Conservation (phyloP, 805 yeast species). For the Cyberlindnera amylophila region DNA sequence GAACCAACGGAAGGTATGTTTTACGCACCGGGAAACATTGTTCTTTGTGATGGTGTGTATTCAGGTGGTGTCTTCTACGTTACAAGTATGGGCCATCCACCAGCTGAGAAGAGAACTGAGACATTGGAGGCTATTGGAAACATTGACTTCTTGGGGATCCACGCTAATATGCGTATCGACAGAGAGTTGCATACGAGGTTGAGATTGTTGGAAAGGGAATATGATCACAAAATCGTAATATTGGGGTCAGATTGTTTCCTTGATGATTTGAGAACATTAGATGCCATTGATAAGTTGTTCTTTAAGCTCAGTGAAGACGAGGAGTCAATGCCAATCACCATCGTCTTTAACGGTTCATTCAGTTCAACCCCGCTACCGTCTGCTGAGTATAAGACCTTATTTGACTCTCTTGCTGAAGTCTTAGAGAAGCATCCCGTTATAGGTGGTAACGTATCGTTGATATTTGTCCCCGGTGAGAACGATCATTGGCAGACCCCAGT, state of each 20-base stretch:
- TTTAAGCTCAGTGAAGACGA: conserved; percentile 47
- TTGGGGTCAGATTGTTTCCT: conserved; percentile 74
- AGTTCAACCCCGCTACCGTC: conserved; percentile 59
- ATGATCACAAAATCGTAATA: conserved; percentile 59
- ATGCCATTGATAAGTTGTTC: conserved; percentile 65
- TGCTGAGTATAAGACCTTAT: conserved; percentile 56
- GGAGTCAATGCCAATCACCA: conserved; percentile 52
- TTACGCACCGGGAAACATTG: conserved; percentile 70
- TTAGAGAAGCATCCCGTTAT: conserved; percentile 57
- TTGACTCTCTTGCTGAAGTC: conserved; percentile 69
- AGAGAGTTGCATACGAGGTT: conserved; percentile 52
- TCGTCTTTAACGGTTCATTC: conserved; percentile 85
- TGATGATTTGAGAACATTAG: conserved; percentile 55
- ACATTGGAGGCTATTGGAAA: conserved; percentile 74
- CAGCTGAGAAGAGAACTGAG: conserved; percentile 68
- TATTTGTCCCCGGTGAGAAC: conserved; percentile 83
- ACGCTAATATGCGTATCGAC: conserved; percentile 56
- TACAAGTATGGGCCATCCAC: conserved; percentile 79
- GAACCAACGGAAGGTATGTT: conserved; percentile 61
- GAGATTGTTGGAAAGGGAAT: conserved; percentile 50
- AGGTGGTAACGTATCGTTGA: conserved; percentile 48
- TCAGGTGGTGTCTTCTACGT: conserved; percentile 68
- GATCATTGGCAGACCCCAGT: conserved; percentile 89
- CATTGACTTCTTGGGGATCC: conserved; percentile 61
- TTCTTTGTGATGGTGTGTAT: conserved; percentile 82